phyloP scores from a whole-genome alignment of 331 rosid species.

The Pyrus hybrid region DNA sequence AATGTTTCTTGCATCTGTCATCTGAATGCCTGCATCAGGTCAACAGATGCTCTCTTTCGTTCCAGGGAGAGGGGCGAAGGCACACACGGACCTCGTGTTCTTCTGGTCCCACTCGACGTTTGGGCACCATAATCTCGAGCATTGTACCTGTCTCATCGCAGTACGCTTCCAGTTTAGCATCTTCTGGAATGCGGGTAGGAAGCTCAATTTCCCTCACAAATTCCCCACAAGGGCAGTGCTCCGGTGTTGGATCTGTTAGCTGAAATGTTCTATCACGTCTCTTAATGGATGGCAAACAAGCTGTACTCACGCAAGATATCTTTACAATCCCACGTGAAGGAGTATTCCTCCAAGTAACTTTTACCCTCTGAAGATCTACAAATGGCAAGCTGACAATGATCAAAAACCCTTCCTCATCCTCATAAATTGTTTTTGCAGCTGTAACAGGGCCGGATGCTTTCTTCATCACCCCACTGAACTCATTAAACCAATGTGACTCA shows the following conservation, averaged over 20 bases:
- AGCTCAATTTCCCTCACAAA: constrained; percentile 37
- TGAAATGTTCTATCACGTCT: constrained; percentile 39
- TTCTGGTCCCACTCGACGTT: constrained; percentile 32
- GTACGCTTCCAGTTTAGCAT: constrained; percentile 40
- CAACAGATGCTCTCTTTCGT: constrained; percentile 27
- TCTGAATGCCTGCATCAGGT: constrained; percentile 14
- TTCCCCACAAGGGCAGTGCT: constrained; percentile 48
- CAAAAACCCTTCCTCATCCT: constrained; percentile 37
- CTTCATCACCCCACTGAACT: constrained; percentile 41
- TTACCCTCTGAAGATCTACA: constrained; percentile 39
- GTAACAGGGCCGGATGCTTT: constrained; percentile 35
- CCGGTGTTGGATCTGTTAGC: constrained; percentile 39
- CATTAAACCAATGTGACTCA: constrained; percentile 30
- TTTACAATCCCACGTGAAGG: constrained; percentile 31
- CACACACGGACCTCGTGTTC: constrained; percentile 41
- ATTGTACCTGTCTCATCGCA: constrained; percentile 30
- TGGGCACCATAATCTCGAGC: constrained; percentile 41
- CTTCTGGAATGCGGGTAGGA: constrained; percentile 39
- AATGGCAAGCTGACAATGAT: constrained; percentile 36
- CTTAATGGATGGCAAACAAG: constrained; percentile 33
- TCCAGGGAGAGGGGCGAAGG: constrained; percentile 36
- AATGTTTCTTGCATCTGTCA: constrained; percentile 6
- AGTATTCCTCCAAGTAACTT: constrained; percentile 39
- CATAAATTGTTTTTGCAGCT: constrained; percentile 39
- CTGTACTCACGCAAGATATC: constrained; percentile 36